Conservation (phyloP, 2,329 filamentous ascomycete species). For the Cladophialophora carrionii region DNA sequence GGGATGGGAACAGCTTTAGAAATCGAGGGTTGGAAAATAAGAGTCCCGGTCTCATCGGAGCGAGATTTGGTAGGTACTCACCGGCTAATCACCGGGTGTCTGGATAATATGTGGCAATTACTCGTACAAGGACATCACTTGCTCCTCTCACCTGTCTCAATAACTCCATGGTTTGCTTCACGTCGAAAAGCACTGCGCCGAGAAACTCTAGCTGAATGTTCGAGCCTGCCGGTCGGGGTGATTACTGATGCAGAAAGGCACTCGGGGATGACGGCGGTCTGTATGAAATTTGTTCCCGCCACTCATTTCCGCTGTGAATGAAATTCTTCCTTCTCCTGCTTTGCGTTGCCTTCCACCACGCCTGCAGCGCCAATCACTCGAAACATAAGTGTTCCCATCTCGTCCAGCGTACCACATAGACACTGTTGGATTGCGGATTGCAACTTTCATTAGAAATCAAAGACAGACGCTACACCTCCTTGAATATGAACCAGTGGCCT, state of each 20-base stretch:
- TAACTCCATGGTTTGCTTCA: neutral
- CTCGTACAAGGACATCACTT: neutral
- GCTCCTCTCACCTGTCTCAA: neutral
- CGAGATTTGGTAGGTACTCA: neutral
- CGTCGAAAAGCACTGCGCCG: neutral
- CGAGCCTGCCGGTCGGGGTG: neutral
- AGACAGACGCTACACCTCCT: neutral
- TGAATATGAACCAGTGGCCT: neutral
- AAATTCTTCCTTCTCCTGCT: neutral
- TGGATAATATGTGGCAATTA: neutral
- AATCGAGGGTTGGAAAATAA: neutral
- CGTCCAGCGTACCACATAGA: neutral
- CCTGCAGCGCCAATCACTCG: neutral
- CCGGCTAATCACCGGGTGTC: neutral
- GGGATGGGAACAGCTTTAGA: neutral
- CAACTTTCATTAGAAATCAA: constrained; percentile 5
- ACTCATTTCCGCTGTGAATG: neutral
- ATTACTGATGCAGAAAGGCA: neutral
- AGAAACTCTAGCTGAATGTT: neutral
- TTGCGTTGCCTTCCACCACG: neutral
- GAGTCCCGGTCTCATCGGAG: neutral
- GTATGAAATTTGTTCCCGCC: neutral
- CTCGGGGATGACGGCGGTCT: neutral
- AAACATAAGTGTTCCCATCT: neutral
- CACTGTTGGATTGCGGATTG: neutral